Base-by-base conservation (phyloP, 352 stramenopile genomes). In the Pythium chondricola region DNA sequence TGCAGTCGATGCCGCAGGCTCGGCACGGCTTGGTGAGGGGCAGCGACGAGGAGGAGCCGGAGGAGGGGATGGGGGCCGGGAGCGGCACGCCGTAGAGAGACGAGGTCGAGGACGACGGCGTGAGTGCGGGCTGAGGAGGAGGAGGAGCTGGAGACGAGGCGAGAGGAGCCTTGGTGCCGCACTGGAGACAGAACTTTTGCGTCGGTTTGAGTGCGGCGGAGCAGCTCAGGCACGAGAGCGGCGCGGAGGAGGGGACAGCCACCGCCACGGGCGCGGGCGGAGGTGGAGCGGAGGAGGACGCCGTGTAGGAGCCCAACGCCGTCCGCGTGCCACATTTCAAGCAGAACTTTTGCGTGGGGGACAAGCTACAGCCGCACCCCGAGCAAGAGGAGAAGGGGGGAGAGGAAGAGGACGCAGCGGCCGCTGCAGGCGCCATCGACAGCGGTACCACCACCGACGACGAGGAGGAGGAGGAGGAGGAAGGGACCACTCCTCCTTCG, bases 111-210 rank as follows among this genome's bases (percentile, higher is more conserved):
- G 63, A 67, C 22, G 63, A 56, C 21, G 57, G 29, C 4, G 55
- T 43, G 10, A 56, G 41, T 25, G 67, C 17, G 3, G 50, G 22
- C 6, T 41, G 10, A 2, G 56, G 33, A 52, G 66, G 30, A 37
- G 57, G n/a, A 40, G 46, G 22, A 40, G 35, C 53, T 25, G 58
- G 45, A n/a, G 42, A 17, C 22, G 41, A 6, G 1, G 58, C 31
- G 8, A 56, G 42, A 18, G 65, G 11, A 1, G 44, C 17, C 22
- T 52, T 51, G 10, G 72, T 71, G 22, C 80, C 80, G 42, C 80
- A 92, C 36, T 87, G 80, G 5, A 70, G 77, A 41, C 80, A 92
- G 52, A 92, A 92, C 50, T 92, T 92, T 41, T 92, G 80, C 26
- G 72, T 65, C 8, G 74, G 40, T 45, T 83, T 84, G 26, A 88